These are phyloP conservation scores for Theobroma cacao DNA, from an alignment of 345 rosid species.

Conservation along the genomic window DNA sequence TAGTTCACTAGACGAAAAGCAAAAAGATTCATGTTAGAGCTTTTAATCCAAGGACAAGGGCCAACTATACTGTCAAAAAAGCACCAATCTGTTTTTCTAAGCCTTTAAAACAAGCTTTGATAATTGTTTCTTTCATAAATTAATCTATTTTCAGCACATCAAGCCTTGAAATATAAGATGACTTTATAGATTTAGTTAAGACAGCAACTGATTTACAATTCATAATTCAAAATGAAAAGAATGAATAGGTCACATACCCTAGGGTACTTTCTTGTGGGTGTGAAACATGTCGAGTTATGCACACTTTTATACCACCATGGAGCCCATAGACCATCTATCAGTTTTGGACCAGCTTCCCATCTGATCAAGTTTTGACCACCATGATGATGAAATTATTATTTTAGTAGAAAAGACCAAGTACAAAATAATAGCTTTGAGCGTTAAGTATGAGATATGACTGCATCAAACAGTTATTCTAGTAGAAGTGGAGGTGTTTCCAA, in stretches of 20 bases:
- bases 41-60: background rate
- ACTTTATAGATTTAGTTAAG: background rate
- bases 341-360: conserved; percentile 93
- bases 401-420: background rate
- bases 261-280: conserved; percentile 50
- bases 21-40: background rate
- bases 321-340: conserved; percentile 81
- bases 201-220: conserved; percentile 3
- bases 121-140: conserved; percentile 5
- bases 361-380: conserved; percentile 33
- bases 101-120: background rate
- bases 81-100: background rate
- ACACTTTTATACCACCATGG: conserved; percentile 82
- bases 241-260: conserved; percentile 37
- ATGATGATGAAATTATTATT: background rate
- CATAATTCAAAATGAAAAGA: conserved; percentile 2
- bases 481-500: background rate
- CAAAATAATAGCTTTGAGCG: background rate
- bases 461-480: background rate
- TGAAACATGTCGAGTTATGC: conserved; percentile 60
- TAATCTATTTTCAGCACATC: background rate
- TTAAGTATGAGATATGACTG: background rate
- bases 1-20: background rate
- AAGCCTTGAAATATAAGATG: background rate
- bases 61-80: background rate